Conservation (phyloP, 371 early-diverging fungal genomes). For the Haplosporangium sp. region DNA sequence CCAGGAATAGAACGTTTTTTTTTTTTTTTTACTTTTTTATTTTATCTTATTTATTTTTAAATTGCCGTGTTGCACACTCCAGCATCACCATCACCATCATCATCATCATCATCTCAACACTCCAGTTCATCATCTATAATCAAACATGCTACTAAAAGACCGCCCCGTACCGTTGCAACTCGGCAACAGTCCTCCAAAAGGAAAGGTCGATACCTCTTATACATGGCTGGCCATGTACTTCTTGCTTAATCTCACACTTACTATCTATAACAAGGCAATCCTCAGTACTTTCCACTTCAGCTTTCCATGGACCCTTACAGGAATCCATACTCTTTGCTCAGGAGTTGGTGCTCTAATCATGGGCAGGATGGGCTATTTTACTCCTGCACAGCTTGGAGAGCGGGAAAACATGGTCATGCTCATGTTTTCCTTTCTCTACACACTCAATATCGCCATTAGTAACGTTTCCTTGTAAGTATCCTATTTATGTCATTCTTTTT, state of each 20-base stretch:
- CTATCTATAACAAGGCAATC: constrained; percentile 89
- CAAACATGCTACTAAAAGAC: constrained; percentile 11
- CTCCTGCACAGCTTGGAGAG: constrained; percentile 66
- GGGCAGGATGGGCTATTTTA: constrained; percentile 65
- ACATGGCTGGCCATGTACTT: constrained; percentile 82
- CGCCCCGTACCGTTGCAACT: constrained; percentile 50
- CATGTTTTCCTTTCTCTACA: constrained; percentile 88
- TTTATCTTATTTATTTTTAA: background rate
- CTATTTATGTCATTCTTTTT: background rate
- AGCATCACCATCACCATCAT: background rate
- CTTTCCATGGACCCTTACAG: constrained; percentile 91
- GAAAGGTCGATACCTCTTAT: constrained; percentile 58
- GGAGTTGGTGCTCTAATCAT: constrained; percentile 72
- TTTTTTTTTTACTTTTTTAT: background rate
- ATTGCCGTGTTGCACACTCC: background rate
- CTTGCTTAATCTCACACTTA: constrained; percentile 81
- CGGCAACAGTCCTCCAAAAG: constrained; percentile 13
- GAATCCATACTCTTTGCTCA: constrained; percentile 84
- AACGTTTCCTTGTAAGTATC: constrained; percentile 82
- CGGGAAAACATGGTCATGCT: constrained; percentile 78
- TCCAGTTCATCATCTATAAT: too few species aligned
- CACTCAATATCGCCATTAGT: constrained; percentile 89
- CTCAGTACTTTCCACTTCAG: constrained; percentile 77
- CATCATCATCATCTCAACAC: too few species aligned
- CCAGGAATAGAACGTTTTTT: background rate